These are phyloP conservation scores for Carex pumila DNA, from an alignment of 176 grass and related monocot species.

Conservation along the genomic window DNA sequence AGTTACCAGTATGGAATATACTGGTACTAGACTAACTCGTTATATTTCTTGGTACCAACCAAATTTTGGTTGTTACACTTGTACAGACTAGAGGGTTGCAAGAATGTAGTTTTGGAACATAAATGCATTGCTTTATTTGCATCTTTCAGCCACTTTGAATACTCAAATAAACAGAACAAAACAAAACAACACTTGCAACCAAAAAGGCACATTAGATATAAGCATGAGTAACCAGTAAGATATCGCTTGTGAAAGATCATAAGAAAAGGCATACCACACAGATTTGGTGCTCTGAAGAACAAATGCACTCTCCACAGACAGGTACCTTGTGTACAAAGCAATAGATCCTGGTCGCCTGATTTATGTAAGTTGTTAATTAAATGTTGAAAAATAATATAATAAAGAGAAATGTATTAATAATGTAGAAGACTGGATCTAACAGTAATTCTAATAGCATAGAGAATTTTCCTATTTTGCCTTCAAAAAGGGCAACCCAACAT, in stretches of 20 bases:
- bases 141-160: neutral
- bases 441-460: neutral
- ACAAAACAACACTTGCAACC: neutral
- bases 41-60: neutral
- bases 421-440: neutral
- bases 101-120: neutral
- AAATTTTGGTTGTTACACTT: neutral
- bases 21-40: neutral
- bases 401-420: conserved; percentile 6
- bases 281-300: conserved; percentile 83
- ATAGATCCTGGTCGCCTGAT: conserved; percentile 93
- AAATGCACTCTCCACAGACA: conserved; percentile 95
- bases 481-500: neutral
- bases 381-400: neutral
- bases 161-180: neutral
- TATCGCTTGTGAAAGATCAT: neutral
- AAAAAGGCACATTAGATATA: neutral
- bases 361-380: neutral
- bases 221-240: neutral
- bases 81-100: neutral
- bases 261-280: conserved; percentile 65
- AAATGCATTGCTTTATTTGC: neutral
- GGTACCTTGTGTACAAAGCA: conserved; percentile 97
- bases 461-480: neutral
- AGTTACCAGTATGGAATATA: neutral